Conservation (phyloP, 1,284 basidiomycete genomes). For the Butyriboletus appendiculatus region DNA sequence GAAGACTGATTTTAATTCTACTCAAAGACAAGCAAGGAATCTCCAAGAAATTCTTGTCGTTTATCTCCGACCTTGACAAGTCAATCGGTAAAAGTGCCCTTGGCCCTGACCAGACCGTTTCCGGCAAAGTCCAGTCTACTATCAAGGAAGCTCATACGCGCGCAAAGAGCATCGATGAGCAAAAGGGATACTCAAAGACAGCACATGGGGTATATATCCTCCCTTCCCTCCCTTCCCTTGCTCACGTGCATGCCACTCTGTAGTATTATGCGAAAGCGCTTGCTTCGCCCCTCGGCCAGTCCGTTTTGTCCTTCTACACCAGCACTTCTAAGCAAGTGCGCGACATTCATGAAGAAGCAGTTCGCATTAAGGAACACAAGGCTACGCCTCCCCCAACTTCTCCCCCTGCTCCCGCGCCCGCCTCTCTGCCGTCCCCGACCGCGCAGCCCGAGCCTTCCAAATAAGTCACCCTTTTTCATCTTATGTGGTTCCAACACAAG, state of each 20-base stretch:
- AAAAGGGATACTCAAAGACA: conserved; percentile 71
- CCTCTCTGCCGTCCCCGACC: conserved; percentile 5
- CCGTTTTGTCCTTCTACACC: conserved; percentile 77
- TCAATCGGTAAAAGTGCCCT: conserved; percentile 67
- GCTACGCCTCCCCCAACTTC: conserved; percentile 16
- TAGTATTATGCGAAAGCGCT: conserved; percentile 84
- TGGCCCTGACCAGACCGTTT: conserved; percentile 75
- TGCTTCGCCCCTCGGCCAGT: conserved; percentile 74
- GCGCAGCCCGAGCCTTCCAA: conserved; percentile 13
- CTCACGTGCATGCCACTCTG: not conserved
- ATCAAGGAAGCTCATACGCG: conserved; percentile 61
- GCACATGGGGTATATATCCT: conserved; percentile 58
- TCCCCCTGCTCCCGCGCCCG: conserved; percentile 14
- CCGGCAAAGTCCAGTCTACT: conserved; percentile 67
- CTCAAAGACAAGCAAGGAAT: conserved; percentile 81
- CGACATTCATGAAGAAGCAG: conserved; percentile 89
- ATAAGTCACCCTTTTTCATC: not conserved
- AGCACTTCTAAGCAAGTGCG: conserved; percentile 76
- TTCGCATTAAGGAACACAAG: conserved; percentile 72
- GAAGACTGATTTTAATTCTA: not conserved
- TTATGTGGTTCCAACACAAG: not conserved
- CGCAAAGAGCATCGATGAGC: conserved; percentile 76
- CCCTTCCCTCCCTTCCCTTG: not conserved
- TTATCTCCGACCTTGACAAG: conserved; percentile 71
- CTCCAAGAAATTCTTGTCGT: conserved; percentile 78